These are phyloP conservation scores for Scheffersomyces cryptocercus DNA, from an alignment of 1,139 yeast genomes.

Conservation along the genomic window DNA sequence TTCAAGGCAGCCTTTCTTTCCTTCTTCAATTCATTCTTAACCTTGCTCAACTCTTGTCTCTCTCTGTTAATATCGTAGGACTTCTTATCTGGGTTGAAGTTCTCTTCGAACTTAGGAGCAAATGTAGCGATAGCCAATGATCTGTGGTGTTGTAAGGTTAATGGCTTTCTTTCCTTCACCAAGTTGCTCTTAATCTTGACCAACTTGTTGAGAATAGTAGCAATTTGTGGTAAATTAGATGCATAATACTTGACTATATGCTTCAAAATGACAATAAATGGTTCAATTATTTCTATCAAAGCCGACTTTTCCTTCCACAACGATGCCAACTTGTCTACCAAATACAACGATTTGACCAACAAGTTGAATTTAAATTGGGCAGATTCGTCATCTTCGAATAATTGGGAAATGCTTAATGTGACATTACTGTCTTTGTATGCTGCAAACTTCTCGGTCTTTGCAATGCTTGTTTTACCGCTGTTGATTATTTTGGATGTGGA, in stretches of 20 bases:
- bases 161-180: conserved; percentile 59
- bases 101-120: conserved; percentile 93
- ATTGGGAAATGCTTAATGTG: conserved; percentile 17
- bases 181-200: conserved; percentile 44
- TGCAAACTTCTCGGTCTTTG: conserved; percentile 15
- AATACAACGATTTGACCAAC: conserved; percentile 23
- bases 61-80: conserved; percentile 83
- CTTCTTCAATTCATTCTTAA: conserved; percentile 83
- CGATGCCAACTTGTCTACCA: conserved; percentile 31
- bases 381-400: conserved; percentile 16
- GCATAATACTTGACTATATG: conserved; percentile 42
- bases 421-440: conserved; percentile 5
- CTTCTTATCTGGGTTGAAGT: conserved; percentile 93
- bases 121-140: conserved; percentile 82
- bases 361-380: conserved; percentile 29
- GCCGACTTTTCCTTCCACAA: conserved; percentile 70
- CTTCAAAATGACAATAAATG: conserved; percentile 37
- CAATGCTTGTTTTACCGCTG: conserved; percentile 17
- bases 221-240: conserved; percentile 21
- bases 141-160: conserved; percentile 83
- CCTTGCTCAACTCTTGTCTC: conserved; percentile 79
- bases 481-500: conserved; percentile 8
- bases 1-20: conserved; percentile 87
- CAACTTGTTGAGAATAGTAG: conserved; percentile 49
- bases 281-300: conserved; percentile 55